Evolutionary conservation across 805 yeast genomes (phyloP).

Genomic region (Crinitomyces ghanaensis): DNA sequence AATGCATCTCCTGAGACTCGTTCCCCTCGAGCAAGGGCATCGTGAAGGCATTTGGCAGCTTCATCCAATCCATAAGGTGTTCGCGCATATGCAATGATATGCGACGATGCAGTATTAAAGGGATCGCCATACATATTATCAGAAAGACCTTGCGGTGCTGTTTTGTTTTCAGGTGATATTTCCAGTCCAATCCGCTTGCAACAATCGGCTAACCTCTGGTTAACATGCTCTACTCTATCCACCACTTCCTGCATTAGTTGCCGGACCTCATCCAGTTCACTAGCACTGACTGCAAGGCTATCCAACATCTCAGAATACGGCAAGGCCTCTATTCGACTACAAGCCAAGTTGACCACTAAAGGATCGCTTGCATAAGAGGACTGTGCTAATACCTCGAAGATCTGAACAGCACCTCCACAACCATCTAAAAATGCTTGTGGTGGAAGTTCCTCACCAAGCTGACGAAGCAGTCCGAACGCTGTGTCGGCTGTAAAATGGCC

Average conservation of each 20-base stretch:
- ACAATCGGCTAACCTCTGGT: not conserved
- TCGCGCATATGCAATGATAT: conserved; percentile 14
- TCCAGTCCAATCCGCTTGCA: not conserved
- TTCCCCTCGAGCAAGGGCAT: conserved; percentile 7
- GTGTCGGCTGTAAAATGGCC: conserved; percentile 7
- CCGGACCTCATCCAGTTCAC: conserved; percentile 5
- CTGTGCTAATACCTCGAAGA: conserved; percentile 10
- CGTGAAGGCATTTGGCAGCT: conserved; percentile 12
- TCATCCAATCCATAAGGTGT: conserved; percentile 7
- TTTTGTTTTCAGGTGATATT: not conserved
- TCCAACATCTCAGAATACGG: no score
- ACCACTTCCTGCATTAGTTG: conserved; percentile 4
- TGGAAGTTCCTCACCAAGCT: conserved; percentile 12
- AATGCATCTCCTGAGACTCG: conserved; percentile 14
- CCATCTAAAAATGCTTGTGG: conserved; percentile 11
- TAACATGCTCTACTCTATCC: conserved; percentile 1
- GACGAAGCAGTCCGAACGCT: conserved; percentile 11
- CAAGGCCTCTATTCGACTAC: no score
- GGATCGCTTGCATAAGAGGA: not conserved
- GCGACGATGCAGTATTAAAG: conserved; percentile 9
- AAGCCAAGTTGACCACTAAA: not conserved
- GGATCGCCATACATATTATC: conserved; percentile 7
- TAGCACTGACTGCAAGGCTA: conserved; percentile 5
- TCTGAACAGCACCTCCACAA: conserved; percentile 10
- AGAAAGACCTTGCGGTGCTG: conserved; percentile 3